Base-by-base conservation (phyloP, 495 filamentous ascomycete species). In the Aspergillus nanangensis region DNA sequence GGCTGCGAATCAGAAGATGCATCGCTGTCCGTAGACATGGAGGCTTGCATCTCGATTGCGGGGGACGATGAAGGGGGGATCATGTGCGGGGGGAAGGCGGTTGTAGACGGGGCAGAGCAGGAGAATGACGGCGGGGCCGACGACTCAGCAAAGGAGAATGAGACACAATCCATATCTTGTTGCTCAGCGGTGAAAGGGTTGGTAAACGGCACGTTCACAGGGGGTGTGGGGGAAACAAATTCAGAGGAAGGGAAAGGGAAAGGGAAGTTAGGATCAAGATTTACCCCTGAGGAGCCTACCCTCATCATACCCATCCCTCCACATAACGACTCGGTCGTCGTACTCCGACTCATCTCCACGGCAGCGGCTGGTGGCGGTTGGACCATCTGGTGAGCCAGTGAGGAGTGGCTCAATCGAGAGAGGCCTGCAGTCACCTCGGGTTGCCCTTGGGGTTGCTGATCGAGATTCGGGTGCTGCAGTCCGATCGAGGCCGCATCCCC, bases 281-380 rank as follows among this genome's bases (percentile, higher is more conserved):
- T 66, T 38, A 65, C 55, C 43, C 57, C 66, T 8, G 60, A 61
- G 10, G 66, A 69, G 40, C 70, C 61, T 41, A 75, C 64, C 46
- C 63, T 57, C 53, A 77, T 62, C 61, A 67, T 71, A 46, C 61
- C 61, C 38, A 77, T 55, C n/a, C 58, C 65, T 44, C 66, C 63
- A 40, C 66, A 70, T 27, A 77, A 53, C 21, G 69, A 69, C 38
- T 71, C 71, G 35, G 68, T 65, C 7, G 65, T 74, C 13, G 58
- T 63, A 45, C 65, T 71, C 42, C 74, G 63, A 22, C 62, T 74
- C 74, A 78, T 76, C 20, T 65, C 61, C 18, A 64, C 50, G 13
- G 67, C 63, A 11, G 11, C 25, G 11, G 50, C 37, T 15, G 47
- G 31, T 17, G 50, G 18, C 22, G 60, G 42, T 19, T 50, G 29